Conservation (phyloP, 768 basidiomycete genomes). For the Boletus pseudo-olivaceus region DNA sequence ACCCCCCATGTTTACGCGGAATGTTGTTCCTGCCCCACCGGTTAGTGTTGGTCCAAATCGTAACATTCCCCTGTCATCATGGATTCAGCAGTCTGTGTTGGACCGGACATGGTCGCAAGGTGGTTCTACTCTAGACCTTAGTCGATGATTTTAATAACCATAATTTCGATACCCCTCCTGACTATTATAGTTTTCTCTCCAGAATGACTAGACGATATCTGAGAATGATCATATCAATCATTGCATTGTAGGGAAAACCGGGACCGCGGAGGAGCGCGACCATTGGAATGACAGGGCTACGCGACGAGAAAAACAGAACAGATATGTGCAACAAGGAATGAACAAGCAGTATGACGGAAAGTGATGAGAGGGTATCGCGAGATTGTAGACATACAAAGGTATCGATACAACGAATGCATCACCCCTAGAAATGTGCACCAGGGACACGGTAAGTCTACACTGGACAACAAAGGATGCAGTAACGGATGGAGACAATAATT, state of each 20-base stretch:
- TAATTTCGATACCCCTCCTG: slow-evolving; percentile 4
- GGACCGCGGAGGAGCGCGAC: neutral
- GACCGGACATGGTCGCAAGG: slow-evolving; percentile 45
- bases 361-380: slow-evolving; percentile 18
- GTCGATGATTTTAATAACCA: slow-evolving; percentile 26
- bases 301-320: neutral
- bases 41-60: slow-evolving; percentile 34
- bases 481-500: slow-evolving; percentile 16
- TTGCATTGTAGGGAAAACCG: slow-evolving; percentile 2
- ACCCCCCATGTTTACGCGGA: slow-evolving; percentile 50
- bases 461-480: neutral
- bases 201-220: neutral
- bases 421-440: slow-evolving; percentile 5
- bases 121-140: slow-evolving; percentile 39
- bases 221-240: slow-evolving; percentile 15
- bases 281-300: neutral
- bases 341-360: neutral
- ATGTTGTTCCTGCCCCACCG: slow-evolving; percentile 34
- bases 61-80: slow-evolving; percentile 39
- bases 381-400: slow-evolving; percentile 19
- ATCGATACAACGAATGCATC: slow-evolving; percentile 25
- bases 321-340: neutral
- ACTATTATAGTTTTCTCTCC: neutral
- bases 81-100: slow-evolving; percentile 36
- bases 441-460: slow-evolving; percentile 6